Percentiles rank a stretch among this genome's conserved stretches.
phyloP scores from a whole-genome alignment of 2,329 filamentous ascomycete genomes.

The Beauveria asiatica region DNA sequence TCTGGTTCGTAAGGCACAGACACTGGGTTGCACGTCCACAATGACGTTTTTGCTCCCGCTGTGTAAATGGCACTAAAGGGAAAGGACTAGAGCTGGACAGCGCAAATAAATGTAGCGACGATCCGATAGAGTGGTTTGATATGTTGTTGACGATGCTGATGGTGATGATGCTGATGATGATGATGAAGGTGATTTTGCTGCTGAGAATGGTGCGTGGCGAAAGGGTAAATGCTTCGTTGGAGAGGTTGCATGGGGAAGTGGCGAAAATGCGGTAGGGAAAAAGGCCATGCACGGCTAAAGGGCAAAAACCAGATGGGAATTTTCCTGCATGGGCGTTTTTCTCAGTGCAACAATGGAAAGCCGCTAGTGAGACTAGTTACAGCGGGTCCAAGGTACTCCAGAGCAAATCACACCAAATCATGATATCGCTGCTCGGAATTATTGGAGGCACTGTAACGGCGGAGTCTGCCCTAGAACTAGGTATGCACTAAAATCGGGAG shows the following conservation, averaged over 20 bases:
- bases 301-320: background rate
- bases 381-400: too few relatives aligned
- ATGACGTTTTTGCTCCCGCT: background rate
- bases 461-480: background rate
- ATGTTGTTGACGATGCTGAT: background rate
- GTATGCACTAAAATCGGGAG: background rate
- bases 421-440: too few relatives aligned
- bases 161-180: background rate
- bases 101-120: too few relatives aligned
- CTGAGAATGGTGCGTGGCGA: background rate
- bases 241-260: constrained; percentile 1
- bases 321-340: background rate
- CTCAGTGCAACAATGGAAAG: background rate
- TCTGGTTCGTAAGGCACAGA: background rate
- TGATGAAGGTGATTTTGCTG: background rate
- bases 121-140: too few relatives aligned
- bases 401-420: too few relatives aligned
- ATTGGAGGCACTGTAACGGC: background rate
- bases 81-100: background rate
- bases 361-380: too few relatives aligned
- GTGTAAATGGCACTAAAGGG: background rate
- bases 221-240: background rate
- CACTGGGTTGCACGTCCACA: background rate
- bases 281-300: background rate
- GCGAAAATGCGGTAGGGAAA: background rate